Evolutionary conservation across 768 basidiomycete species (phyloP).

Genomic region (Lanmaoa pseudosensibilis): DNA sequence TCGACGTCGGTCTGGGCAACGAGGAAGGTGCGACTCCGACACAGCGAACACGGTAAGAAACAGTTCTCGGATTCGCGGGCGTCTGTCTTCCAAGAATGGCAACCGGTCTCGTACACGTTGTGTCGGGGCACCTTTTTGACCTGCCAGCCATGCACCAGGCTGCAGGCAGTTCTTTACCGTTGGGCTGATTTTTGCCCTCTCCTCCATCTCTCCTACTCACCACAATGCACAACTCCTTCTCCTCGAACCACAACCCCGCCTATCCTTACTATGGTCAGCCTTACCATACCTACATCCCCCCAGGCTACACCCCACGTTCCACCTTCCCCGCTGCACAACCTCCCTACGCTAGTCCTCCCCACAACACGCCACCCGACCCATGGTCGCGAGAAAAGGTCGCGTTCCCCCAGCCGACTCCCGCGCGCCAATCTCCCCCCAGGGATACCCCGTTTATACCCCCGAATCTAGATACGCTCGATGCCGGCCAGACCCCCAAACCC

Average conservation of each 20-base stretch:
- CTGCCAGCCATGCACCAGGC: constrained; percentile 24
- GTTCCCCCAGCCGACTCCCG: constrained; percentile 28
- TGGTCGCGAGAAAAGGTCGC: constrained; percentile 36
- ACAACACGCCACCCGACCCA: constrained; percentile 31
- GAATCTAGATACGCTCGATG: constrained; percentile 20
- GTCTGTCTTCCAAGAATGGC: constrained; percentile 36
- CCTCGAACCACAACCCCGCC: constrained; percentile 39
- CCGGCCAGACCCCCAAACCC: constrained; percentile 28
- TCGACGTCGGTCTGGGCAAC: background rate
- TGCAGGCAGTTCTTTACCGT: constrained; percentile 17
- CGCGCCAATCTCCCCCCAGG: constrained; percentile 20
- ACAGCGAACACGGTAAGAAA: background rate
- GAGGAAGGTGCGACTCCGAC: background rate
- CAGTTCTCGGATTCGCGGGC: background rate
- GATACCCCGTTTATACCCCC: constrained; percentile 28
- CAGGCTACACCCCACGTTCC: constrained; percentile 27
- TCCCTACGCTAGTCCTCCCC: constrained; percentile 31
- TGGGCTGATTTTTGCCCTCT: background rate
- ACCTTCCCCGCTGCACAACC: constrained; percentile 9
- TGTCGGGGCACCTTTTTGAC: constrained; percentile 4
- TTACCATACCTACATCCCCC: constrained; percentile 38
- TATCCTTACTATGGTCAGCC: constrained; percentile 50
- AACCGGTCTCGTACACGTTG: constrained; percentile 28
- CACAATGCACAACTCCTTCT: constrained; percentile 34
- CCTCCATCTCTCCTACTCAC: background rate